Percentiles rank a stretch among this genome's conserved stretches.
phyloP scores from a whole-genome alignment of 148 eudicot species.

The Polygonum aviculare region DNA sequence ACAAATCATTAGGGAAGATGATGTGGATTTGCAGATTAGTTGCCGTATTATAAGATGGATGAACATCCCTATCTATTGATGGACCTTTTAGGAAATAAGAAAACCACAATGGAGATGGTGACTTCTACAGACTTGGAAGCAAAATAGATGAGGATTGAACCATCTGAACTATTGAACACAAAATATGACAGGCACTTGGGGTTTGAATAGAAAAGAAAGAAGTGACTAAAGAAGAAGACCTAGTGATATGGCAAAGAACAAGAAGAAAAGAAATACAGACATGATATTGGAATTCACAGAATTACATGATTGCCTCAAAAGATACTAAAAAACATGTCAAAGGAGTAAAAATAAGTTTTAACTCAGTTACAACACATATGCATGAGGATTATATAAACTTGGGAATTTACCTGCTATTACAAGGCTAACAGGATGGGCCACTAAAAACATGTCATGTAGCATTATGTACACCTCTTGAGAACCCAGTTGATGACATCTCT shows the following conservation, averaged over 20 bases:
- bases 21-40: background rate
- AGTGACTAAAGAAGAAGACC: background rate
- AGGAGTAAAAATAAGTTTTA: background rate
- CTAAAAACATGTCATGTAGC: slow-evolving; percentile 24
- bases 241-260: background rate
- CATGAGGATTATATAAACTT: background rate
- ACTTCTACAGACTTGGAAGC: background rate
- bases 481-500: slow-evolving; percentile 31
- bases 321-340: background rate
- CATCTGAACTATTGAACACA: background rate
- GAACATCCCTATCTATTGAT: no score
- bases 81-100: background rate
- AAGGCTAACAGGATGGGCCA: slow-evolving; percentile 6
- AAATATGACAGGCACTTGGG: background rate
- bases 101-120: background rate
- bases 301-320: background rate
- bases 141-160: background rate
- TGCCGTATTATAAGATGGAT: background rate
- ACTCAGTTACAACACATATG: background rate
- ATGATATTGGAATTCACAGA: no score
- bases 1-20: background rate
- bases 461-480: slow-evolving; percentile 17
- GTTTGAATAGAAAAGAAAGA: background rate
- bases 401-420: slow-evolving; percentile 4
- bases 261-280: no score